Conservation (phyloP, 768 basidiomycete species). For the Hemileccinum rubropunctum region DNA sequence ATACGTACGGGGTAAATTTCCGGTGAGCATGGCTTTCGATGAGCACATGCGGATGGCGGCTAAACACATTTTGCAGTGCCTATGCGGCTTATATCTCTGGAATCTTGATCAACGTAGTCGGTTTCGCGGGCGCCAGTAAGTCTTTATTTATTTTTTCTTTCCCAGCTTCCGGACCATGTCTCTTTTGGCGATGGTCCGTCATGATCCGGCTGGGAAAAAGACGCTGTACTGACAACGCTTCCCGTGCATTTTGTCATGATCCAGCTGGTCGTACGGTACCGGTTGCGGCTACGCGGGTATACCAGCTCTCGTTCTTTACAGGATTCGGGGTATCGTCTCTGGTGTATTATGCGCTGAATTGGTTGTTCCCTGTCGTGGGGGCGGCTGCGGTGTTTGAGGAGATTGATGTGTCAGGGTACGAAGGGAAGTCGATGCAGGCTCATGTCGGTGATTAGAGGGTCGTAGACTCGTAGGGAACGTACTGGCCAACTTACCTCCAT, state of each 20-base stretch:
- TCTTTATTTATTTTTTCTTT: slow-evolving; percentile 5
- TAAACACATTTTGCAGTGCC: slow-evolving; percentile 37
- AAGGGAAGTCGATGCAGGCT: background rate
- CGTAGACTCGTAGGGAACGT: too few species aligned
- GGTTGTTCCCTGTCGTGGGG: slow-evolving; percentile 59
- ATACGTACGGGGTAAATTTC: slow-evolving; percentile 72
- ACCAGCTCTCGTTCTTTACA: slow-evolving; percentile 81
- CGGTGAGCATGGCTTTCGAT: slow-evolving; percentile 36
- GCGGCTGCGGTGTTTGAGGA: slow-evolving; percentile 48
- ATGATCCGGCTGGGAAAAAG: background rate
- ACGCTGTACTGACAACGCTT: background rate
- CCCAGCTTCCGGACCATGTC: background rate
- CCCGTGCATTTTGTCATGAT: too few species aligned
- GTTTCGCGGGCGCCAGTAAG: slow-evolving; percentile 73
- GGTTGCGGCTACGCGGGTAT: slow-evolving; percentile 67
- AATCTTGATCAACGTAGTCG: slow-evolving; percentile 79
- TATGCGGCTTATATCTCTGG: slow-evolving; percentile 69
- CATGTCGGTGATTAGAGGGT: background rate
- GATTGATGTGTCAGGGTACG: slow-evolving; percentile 46
- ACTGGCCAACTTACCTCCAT: too few species aligned
- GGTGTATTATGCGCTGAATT: slow-evolving; percentile 59
- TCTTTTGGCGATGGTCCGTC: background rate
- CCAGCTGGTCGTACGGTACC: slow-evolving; percentile 60
- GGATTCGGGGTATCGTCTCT: slow-evolving; percentile 70
- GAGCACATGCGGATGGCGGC: background rate